Base-by-base conservation (phyloP, 1,284 basidiomycete genomes). In the Earliella scabrosa region DNA sequence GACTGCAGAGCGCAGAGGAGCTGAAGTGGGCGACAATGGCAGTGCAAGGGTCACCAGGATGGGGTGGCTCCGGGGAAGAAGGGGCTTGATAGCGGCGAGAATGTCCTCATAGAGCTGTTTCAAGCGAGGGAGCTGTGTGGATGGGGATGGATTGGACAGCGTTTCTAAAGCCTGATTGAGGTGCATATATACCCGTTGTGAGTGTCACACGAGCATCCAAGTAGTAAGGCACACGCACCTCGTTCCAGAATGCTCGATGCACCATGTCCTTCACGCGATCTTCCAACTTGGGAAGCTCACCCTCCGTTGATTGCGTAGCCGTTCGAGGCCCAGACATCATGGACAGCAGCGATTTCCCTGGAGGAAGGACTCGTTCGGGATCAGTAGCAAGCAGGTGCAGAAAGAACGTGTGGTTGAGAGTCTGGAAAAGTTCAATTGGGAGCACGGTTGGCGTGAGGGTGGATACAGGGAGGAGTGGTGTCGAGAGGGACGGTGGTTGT, bases 171-270 rank as follows among this genome's bases (percentile, higher is more conserved):
- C 80, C 81, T 83, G 56, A 14, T 4, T 20, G 20, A 14, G 21
- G 11, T 24, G 23, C 21, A 31, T 13, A 13, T 7, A 31, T 31
- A 31, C 29, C 6, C 13, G 21, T 13, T n/a, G 10, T 11, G n/a
- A 38, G 20, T 36, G 13, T 16, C 21, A 41, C 9, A 27, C 4
- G 9, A 13, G 16, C 11, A 27, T 10, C 29, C 6, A 9, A 20
- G 1, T 5, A 13, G n/a, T 9, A 20, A 21, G 8, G 2, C 14
- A 11, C 26, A 50, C 72, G 59, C 65, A 88, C 88, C 77, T 88
- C 81, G 39, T 85, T 82, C 88, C 88, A 91, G 66, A 90, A 91
- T 6, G 85, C 87, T 43, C 71, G 74, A 66, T 86, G 83, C 14
- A 82, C 79, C 5, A 81, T 73, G 51, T 80, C 75, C 56, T 80